A percentile compares a stretch with the other conserved stretches of the same genome.
These are phyloP conservation scores for Diophrys appendiculata DNA, from an alignment of 73 alveolate genomes.

Conservation along the genomic window DNA sequence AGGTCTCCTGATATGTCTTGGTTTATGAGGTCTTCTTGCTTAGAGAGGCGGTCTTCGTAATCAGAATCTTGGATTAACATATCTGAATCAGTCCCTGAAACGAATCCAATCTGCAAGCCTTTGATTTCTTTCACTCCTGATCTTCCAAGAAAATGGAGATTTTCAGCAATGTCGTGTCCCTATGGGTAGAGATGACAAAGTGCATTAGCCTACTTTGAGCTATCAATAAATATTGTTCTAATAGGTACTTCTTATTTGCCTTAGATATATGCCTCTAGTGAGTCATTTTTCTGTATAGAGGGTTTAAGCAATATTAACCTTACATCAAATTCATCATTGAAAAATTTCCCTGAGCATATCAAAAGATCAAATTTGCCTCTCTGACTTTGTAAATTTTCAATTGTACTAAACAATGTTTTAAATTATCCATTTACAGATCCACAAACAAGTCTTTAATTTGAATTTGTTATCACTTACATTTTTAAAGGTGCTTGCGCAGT, in stretches of 20 bases:
- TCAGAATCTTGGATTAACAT: neutral
- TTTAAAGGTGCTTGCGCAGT: too few species aligned
- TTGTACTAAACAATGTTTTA: neutral
- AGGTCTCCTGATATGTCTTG: neutral
- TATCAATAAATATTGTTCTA: slow-evolving; percentile 13
- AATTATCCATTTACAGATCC: neutral
- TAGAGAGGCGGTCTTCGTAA: too few species aligned
- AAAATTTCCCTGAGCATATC: too few species aligned
- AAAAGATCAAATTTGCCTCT: too few species aligned
- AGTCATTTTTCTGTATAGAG: neutral
- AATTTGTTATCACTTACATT: too few species aligned
- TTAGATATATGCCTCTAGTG: neutral
- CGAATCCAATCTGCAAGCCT: slow-evolving; percentile 53
- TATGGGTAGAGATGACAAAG: slow-evolving; percentile 24
- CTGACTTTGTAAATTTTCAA: too few species aligned
- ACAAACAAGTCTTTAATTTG: neutral
- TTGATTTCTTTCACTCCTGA: slow-evolving; percentile 33
- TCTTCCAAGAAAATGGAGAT: slow-evolving; percentile 52
- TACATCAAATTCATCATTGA: too few species aligned
- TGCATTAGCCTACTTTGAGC: slow-evolving; percentile 24
- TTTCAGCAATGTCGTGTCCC: slow-evolving; percentile 20
- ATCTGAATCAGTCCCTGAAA: slow-evolving; percentile 53
- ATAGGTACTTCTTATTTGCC: neutral
- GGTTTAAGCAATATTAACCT: too few species aligned
- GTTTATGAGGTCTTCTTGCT: too few species aligned